A percentile compares a stretch with the other conserved stretches of the same genome.
These are phyloP conservation scores for Auricularia heimuer DNA, from an alignment of 768 basidiomycete genomes.

Conservation along the genomic window DNA sequence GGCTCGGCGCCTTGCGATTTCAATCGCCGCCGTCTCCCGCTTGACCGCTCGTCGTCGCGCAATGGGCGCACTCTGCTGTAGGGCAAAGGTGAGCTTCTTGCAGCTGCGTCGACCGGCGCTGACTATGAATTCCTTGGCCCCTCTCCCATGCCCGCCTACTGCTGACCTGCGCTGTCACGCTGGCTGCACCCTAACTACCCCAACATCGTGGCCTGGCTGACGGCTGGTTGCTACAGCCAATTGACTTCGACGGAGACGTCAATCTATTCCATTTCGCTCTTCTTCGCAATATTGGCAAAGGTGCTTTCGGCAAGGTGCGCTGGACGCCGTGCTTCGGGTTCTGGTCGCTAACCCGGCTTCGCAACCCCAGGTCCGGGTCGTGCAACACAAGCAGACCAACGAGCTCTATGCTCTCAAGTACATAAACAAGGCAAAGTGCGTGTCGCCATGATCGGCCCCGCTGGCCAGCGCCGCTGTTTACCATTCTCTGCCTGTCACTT, in stretches of 20 bases:
- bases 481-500: slow-evolving; percentile 14
- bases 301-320: slow-evolving; percentile 92
- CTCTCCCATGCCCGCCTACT: background rate
- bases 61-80: slow-evolving; percentile 2
- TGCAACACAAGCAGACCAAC: slow-evolving; percentile 98
- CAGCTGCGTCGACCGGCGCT: background rate
- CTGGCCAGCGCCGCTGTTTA: slow-evolving; percentile 13
- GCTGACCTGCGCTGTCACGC: too few relatives aligned
- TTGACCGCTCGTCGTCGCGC: background rate
- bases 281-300: slow-evolving; percentile 93
- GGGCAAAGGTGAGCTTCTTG: background rate
- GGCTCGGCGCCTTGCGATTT: background rate
- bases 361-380: slow-evolving; percentile 77
- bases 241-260: slow-evolving; percentile 92
- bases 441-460: slow-evolving; percentile 22
- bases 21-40: background rate
- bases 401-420: slow-evolving; percentile 97
- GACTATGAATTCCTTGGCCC: background rate
- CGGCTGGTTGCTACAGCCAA: slow-evolving; percentile 42
- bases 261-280: slow-evolving; percentile 97
- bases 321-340: background rate
- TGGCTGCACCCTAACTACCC: background rate
- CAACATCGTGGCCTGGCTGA: background rate
- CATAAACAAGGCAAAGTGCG: slow-evolving; percentile 83
- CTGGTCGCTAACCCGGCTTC: slow-evolving; percentile 15